Base-by-base conservation (phyloP, 495 filamentous ascomycete species). In the Hypoxylon cercidicola region DNA sequence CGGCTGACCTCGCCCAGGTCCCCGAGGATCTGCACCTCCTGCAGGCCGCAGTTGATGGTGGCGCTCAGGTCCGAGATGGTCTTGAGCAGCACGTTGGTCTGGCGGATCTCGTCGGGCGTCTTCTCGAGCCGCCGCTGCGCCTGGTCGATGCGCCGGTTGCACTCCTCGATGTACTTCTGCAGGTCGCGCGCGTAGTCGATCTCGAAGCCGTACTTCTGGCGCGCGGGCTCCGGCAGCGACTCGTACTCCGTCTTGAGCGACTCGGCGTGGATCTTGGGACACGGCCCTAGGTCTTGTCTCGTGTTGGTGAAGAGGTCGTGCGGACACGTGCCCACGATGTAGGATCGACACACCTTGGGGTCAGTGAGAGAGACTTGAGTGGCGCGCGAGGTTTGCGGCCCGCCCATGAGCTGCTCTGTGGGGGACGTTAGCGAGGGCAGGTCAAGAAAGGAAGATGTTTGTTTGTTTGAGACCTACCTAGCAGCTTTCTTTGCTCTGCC, bases 231-330 rank as follows among this genome's bases (percentile, higher is more conserved):
- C 25, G 87, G 77, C 0, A 90, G 84, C 0, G 74, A 76, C 64
- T 95, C 90, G 78, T 96, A 98, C 72, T 98, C 93, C 35, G 85
- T 80, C 74, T 96, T 97, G 54, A 97, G 84, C 21, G 88, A 85
- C 74, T 97, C 93, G 55, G 86, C 90, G 77, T 99, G 95, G 40
- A 94, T 87, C 77, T 95, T 95, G 32, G 92, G 87, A 70, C 95
- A 99, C 0, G 87, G 88, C 16, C 95, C 95, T 28, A 97, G 85
- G 75, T 99, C 95, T 85, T 97, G 92, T 79, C 97, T 98, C 39
- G 95, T 99, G 80, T 99, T 99, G 62, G 93, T 98, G 86, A 99
- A 99, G 73, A 98, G 93, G 79, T 99, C 95, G 81, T 97, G 94
- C 4, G 95, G 95, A 75, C 95, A 99, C 39, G 91, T 96, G 66